phyloP scores from a whole-genome alignment of 805 yeast species.

The Zygosaccharomyces bailii region DNA sequence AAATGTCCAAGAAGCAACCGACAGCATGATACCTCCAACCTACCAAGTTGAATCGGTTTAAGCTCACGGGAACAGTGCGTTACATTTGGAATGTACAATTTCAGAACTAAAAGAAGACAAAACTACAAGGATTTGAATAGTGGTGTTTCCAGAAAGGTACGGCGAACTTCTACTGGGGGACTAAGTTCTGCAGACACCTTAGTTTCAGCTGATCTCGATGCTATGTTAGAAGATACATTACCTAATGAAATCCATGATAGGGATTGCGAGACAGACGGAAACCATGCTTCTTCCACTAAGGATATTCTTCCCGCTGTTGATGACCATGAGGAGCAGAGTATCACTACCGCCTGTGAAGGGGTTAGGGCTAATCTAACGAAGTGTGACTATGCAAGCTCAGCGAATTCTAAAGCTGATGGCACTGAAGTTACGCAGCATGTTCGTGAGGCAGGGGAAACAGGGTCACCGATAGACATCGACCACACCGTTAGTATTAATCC shows the following conservation, averaged over 20 bases:
- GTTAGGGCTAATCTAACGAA: not conserved
- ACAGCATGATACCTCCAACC: too few species aligned
- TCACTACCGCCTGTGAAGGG: not conserved
- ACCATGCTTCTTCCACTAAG: not conserved
- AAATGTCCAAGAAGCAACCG: too few species aligned
- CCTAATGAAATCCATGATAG: not conserved
- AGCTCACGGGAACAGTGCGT: too few species aligned
- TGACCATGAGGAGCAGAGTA: not conserved
- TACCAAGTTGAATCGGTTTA: too few species aligned
- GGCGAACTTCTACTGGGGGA: not conserved
- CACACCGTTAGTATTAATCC: not conserved
- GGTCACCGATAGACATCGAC: not conserved
- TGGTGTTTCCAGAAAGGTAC: not conserved
- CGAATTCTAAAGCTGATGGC: not conserved
- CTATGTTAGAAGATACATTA: not conserved
- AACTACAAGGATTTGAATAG: not conserved
- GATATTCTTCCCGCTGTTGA: not conserved
- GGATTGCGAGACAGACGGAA: not conserved
- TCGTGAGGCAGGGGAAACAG: not conserved
- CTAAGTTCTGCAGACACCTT: not conserved
- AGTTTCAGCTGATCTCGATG: not conserved
- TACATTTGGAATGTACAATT: too few species aligned
- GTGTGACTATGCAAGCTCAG: not conserved
- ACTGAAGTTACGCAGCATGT: not conserved
- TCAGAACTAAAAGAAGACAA: too few species aligned